phyloP scores from a whole-genome alignment of 345 rosid species.

The Nasturtium officinale region DNA sequence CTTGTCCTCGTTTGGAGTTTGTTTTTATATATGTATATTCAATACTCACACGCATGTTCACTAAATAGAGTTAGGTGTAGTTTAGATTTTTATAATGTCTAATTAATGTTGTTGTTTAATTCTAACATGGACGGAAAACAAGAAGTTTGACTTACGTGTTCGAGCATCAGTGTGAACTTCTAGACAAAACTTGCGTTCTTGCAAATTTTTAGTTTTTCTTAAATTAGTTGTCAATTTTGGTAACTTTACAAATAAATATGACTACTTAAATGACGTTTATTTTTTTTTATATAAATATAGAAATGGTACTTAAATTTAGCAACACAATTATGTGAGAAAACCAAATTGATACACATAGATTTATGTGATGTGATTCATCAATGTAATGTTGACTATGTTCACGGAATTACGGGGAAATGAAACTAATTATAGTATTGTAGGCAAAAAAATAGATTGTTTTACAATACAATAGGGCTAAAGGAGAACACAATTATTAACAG shows the following conservation, averaged over 20 bases:
- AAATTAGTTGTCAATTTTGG: not conserved
- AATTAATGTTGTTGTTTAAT: slow-evolving; percentile 10
- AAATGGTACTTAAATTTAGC: not conserved
- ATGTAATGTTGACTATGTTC: too few species aligned
- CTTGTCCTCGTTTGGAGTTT: slow-evolving; percentile 21
- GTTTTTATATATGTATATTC: not conserved
- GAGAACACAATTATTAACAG: too few species aligned
- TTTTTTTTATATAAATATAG: too few species aligned
- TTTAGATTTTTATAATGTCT: not conserved
- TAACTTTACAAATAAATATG: not conserved
- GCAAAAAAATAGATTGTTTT: too few species aligned
- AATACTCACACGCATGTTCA: slow-evolving; percentile 3
- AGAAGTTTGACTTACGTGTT: slow-evolving; percentile 28
- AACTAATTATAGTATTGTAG: too few species aligned
- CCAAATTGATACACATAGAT: too few species aligned
- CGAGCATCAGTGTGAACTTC: slow-evolving; percentile 25
- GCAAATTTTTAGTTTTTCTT: not conserved
- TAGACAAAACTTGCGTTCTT: slow-evolving; percentile 15
- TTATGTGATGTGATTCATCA: too few species aligned
- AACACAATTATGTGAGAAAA: not conserved
- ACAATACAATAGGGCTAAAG: too few species aligned
- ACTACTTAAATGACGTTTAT: too few species aligned
- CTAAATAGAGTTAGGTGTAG: not conserved
- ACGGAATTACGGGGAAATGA: too few species aligned
- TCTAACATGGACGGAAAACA: slow-evolving; percentile 5